Evolutionary conservation across 345 rosid genomes (phyloP).

Genomic region (Gossypium bickii): DNA sequence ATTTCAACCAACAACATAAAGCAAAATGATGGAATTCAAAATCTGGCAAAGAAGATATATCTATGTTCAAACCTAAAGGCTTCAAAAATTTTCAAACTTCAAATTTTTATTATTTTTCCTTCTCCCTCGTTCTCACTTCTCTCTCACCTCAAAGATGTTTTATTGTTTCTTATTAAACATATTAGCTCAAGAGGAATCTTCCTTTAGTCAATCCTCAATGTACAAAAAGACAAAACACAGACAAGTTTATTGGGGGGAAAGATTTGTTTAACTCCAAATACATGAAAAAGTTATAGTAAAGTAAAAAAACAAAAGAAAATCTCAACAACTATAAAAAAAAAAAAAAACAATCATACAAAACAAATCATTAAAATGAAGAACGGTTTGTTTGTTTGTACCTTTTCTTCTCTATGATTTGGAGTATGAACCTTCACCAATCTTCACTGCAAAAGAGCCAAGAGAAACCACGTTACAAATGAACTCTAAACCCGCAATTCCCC

Average conservation of each 20-base stretch:
- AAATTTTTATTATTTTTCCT: no score
- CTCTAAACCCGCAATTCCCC: no score
- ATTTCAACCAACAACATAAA: background rate
- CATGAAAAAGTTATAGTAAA: background rate
- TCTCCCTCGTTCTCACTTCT: no score
- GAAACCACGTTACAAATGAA: background rate
- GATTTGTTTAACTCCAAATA: constrained; percentile 13
- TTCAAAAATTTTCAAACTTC: no score
- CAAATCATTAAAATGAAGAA: constrained; percentile 1
- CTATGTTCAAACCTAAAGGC: no score
- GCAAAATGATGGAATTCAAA: no score
- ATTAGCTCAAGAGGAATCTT: constrained; percentile 20
- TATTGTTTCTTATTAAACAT: no score
- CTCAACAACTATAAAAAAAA: constrained; percentile 23
- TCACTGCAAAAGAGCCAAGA: constrained; percentile 15
- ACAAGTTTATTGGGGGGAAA: constrained; percentile 28
- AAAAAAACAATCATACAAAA: background rate
- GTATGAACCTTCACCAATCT: constrained; percentile 5
- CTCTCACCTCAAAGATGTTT: no score
- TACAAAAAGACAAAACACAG: constrained; percentile 33
- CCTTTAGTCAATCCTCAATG: constrained; percentile 22
- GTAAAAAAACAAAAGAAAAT: constrained; percentile 32
- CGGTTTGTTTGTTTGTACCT: constrained; percentile 1
- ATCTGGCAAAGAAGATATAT: no score
- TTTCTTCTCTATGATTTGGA: constrained; percentile 12